These are phyloP conservation scores for Phylloporus arenicola DNA, from an alignment of 768 basidiomycete species.

Conservation along the genomic window DNA sequence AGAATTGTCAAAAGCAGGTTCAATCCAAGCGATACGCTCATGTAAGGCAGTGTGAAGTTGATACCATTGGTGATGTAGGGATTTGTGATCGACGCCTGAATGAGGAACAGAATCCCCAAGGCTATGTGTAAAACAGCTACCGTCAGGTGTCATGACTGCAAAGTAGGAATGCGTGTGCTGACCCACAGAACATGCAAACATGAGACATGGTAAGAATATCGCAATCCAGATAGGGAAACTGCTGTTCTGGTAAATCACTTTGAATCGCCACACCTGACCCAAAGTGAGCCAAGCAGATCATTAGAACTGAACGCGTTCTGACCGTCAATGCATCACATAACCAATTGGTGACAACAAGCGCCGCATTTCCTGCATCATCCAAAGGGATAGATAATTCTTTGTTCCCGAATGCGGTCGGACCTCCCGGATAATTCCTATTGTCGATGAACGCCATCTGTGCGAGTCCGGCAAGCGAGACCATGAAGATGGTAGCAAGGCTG, in stretches of 20 bases:
- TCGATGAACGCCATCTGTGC: conserved; percentile 29
- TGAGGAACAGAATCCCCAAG: conserved; percentile 6
- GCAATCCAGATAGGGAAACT: conserved; percentile 5
- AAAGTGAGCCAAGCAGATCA: background rate
- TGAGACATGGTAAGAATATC: conserved; percentile 8
- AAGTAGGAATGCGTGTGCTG: background rate
- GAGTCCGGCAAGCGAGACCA: conserved; percentile 16
- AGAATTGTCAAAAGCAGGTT: conserved; percentile 31
- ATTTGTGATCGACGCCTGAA: conserved; percentile 11
- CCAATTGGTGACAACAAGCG: conserved; percentile 10
- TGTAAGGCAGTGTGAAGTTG: conserved; percentile 22
- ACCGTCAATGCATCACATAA: conserved; percentile 19
- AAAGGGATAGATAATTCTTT: conserved; percentile 20
- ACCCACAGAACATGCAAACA: conserved; percentile 8
- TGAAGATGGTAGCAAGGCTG: conserved; percentile 14
- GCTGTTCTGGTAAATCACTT: conserved; percentile 13
- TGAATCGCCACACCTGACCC: conserved; percentile 15
- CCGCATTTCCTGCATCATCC: conserved; percentile 7
- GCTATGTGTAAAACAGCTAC: background rate
- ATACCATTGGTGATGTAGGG: conserved; percentile 4
- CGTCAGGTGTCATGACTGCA: background rate
- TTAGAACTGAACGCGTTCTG: background rate
- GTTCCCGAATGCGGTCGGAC: conserved; percentile 23
- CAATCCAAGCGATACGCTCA: conserved; percentile 23
- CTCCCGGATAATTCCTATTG: conserved; percentile 28